These are phyloP conservation scores for Lactifluus echinatus DNA, from an alignment of 768 basidiomycete species.

Conservation along the genomic window DNA sequence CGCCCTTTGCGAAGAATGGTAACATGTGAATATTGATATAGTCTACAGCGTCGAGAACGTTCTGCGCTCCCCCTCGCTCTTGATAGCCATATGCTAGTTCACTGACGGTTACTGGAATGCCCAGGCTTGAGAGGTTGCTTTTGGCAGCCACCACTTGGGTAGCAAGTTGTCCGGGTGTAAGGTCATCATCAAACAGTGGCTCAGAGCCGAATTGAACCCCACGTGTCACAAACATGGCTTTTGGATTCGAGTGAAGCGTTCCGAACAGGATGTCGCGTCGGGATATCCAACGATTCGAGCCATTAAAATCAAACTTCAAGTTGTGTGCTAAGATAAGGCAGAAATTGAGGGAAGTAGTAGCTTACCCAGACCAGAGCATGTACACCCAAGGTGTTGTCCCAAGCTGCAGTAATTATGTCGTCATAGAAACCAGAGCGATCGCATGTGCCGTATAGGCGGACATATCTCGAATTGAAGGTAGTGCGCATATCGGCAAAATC, in stretches of 20 bases:
- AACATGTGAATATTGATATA: constrained; percentile 62
- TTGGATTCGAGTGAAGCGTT: constrained; percentile 25
- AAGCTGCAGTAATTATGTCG: constrained; percentile 59
- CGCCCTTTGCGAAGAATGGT: constrained; percentile 53
- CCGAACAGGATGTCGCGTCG: constrained; percentile 25
- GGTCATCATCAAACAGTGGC: constrained; percentile 52
- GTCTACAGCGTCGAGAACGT: constrained; percentile 52
- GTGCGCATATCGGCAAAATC: constrained; percentile 56
- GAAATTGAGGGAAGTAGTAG: not conserved
- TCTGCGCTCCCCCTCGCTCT: constrained; percentile 40
- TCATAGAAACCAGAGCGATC: constrained; percentile 39
- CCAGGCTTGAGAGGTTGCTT: constrained; percentile 38
- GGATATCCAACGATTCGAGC: constrained; percentile 22
- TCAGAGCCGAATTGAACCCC: constrained; percentile 67
- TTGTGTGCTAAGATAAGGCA: not conserved
- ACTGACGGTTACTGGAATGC: constrained; percentile 61
- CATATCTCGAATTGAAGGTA: constrained; percentile 55
- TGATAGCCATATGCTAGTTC: constrained; percentile 36
- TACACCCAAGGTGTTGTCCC: constrained; percentile 58
- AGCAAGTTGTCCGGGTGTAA: constrained; percentile 42
- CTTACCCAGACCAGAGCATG: constrained; percentile 68
- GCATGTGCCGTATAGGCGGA: constrained; percentile 41
- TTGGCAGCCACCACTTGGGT: constrained; percentile 43
- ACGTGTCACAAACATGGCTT: constrained; percentile 55
- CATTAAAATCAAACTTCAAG: constrained; percentile 26